phyloP scores from a whole-genome alignment of 2,329 filamentous ascomycete species.

The Leptodontidium sp. region DNA sequence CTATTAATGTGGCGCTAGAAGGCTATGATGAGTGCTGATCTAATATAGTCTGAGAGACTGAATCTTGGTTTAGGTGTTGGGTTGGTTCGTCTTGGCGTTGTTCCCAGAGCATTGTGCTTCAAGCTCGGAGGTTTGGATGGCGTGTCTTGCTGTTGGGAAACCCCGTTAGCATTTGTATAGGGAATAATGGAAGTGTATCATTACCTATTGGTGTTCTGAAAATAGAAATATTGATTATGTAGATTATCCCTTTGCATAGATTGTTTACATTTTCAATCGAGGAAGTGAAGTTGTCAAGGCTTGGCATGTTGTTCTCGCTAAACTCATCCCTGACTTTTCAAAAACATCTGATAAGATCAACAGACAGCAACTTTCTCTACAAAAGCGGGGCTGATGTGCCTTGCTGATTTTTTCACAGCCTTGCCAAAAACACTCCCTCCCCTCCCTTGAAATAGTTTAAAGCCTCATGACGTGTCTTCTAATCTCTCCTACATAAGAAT shows the following conservation, averaged over 20 bases:
- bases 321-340: background rate
- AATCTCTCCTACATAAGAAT: no score
- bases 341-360: no score
- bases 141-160: background rate
- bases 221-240: no score
- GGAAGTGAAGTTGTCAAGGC: background rate
- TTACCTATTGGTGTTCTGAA: background rate
- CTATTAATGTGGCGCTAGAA: background rate
- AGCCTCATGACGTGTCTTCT: no score
- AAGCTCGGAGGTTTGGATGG: background rate
- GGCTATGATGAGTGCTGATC: slow-evolving; percentile 16
- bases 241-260: no score
- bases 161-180: background rate
- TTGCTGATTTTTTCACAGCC: no score
- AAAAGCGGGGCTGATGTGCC: no score
- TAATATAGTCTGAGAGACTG: background rate
- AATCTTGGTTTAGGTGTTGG: no score
- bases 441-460: no score
- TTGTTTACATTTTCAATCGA: background rate
- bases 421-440: no score
- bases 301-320: slow-evolving; percentile 19
- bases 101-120: no score
- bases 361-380: no score
- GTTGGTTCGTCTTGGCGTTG: background rate
- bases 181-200: background rate